Base-by-base conservation (phyloP, 208 protist genomes). In the Acanthamoeba polyphaga region DNA sequence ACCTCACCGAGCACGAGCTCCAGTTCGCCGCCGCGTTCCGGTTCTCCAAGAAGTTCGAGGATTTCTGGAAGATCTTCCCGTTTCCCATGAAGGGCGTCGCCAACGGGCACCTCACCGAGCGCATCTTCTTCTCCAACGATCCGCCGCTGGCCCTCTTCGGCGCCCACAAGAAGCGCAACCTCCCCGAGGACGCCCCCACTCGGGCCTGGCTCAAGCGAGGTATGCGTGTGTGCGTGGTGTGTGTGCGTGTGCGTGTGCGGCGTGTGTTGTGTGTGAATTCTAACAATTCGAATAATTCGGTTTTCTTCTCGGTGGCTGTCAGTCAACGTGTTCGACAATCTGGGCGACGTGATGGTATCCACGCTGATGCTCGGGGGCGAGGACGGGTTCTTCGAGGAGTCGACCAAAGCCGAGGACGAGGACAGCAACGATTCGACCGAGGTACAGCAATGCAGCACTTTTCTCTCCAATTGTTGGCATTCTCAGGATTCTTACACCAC, bases 21-120 rank as follows among this genome's bases (percentile, higher is more conserved):
- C 76, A 58, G 51, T 94, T 87, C 53, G 91, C 91, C 24, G 68
- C 91, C 34, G 66, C 91, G 27, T 94, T 94, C 24, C 91, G 91
- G 24, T 94, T 58, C 76, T 94, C 72, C 24, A 80, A 85, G 58
- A 94, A 94, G 43, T 94, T 94, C 62, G 91, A 94, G 91, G 91
- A 80, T 19, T 94, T 94, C 32, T 94, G 91, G 91, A 32, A 38
- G 32, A 78, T 93, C 9, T 94, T 94, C 55, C 91, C 91, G 22
- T 94, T 94, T 53, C 91, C 91, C 32, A 85, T 66, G 51, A 51
- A 74, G 38, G 88, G 88, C 32, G 27, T 93, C 27, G 27, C 43
- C 64, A 78, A 17, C 24, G 55, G 29, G 34, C 62, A 93, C 8
- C 68, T 93, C 13, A 93, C 68, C n/a, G 88, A 93, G 32, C 62